Base-by-base conservation (phyloP, 2,329 filamentous ascomycete species). In the Botryotinia convoluta region DNA sequence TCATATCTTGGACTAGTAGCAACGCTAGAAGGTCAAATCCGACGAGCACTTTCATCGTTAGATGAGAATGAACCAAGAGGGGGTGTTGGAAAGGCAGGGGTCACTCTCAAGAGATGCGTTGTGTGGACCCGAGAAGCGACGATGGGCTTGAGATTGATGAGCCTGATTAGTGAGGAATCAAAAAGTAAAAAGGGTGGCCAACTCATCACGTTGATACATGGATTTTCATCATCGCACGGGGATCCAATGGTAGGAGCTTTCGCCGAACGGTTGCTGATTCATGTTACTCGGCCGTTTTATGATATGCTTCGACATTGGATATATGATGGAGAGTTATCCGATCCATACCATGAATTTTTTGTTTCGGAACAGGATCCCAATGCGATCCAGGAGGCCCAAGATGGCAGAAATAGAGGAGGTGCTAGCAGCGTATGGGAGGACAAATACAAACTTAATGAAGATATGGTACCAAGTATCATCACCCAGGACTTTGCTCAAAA, bases 41-140 rank as follows among this genome's bases (percentile, higher is more conserved):
- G 95, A 74, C 87, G 93, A 75, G 94, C 95, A 1, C 84, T 98
- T 67, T 87, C 91, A 8, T 89, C 91, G 12, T 84, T 96, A n/a
- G 90, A 93, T 76, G 89, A 92, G 69, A 84, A 85, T 2, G 88
- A 88, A 6, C 89, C 92, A 3, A 87, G 91, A 64, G 88, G 89
- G 62, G 91, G 92, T 2, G 90, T 97, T 71, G 92, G 93, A 9
- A 96, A 95, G 78, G 91, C 93, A 0, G 94, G 95, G 2, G 95
- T 99, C 22, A 99, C 96, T 0, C 85, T 99, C 69, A 98, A 98
- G 82, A 88, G 96, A 81, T 98, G 95, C 79, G 92, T 99, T 4
- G 92, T 99, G 37, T 99, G 97, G 97, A 98, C 95, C 14, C 90
- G 95, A 77, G 97, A 99, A 82, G 94, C 96, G 10, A 99, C 96